Base-by-base conservation (phyloP, 257 asterid species). In the Parsonsia alboflavescens region DNA sequence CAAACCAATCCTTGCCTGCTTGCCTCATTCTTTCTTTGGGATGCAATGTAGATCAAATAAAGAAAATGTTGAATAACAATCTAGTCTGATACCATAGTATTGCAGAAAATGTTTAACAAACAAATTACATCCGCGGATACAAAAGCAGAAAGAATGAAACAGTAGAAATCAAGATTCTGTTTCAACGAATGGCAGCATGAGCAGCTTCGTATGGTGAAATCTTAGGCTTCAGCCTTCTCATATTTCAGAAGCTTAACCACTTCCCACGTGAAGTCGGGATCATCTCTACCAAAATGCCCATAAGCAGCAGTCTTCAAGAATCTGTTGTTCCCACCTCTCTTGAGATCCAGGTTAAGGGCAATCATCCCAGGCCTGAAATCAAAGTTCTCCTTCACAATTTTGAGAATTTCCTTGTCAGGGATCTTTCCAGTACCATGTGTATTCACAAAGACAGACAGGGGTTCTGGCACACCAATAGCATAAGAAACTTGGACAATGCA, bases 361-460 rank as follows among this genome's bases (percentile, higher is more conserved):
- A 87, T 87, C 92, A 87, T 87, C 19, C 92, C 90, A 0, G 92
- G 90, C 71, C 92, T 75, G 81, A 85, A 87, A 78, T 87, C 92
- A 19, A 87, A 87, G 33, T 64, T 85, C 59, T 87, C 91, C 84
- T 85, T 87, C 75, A 87, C 89, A 16, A 85, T 80, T 81, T 78
- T 75, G 78, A 87, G 42, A 21, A 87, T 87, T 52, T 87, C 89
- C 80, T 65, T 80, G 80, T 87, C 91, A 0, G 91, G 85, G 68
- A 87, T 87, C 87, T 84, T 85, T 15, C 91, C 89, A 0, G 91
- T 87, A 71, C 89, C 85, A 8, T 82, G 84, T 6, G 86, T 80
- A 68, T 87, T 90, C 16, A 87, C 92, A 24, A 85, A 87, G 39
- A 87, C 92, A 0, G 92, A 87, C 72, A 87, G 73, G 6, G 92